These are phyloP conservation scores for Colletotrichum sp. DNA, from an alignment of 2,329 filamentous ascomycete species.

Conservation along the genomic window DNA sequence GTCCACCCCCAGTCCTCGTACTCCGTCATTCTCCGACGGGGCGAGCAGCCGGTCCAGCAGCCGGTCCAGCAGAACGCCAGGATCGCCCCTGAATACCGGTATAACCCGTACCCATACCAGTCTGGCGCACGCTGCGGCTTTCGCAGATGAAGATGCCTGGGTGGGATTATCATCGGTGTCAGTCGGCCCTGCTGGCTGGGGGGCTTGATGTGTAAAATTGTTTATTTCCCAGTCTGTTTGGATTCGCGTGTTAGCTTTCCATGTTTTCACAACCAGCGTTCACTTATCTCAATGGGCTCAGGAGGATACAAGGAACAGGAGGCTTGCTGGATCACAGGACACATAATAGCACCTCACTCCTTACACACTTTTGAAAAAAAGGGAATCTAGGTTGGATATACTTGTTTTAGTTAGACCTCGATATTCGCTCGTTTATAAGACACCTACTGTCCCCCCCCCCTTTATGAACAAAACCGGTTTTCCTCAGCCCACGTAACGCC, in stretches of 20 bases:
- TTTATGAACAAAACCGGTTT: background rate
- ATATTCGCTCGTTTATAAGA: background rate
- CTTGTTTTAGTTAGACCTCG: background rate
- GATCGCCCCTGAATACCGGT: background rate
- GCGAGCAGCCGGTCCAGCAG: background rate
- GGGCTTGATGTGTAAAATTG: background rate
- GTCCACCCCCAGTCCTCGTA: background rate
- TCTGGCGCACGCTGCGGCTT: background rate
- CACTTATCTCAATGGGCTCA: background rate
- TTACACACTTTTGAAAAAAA: background rate
- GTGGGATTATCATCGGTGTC: background rate
- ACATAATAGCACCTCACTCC: background rate
- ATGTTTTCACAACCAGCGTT: background rate
- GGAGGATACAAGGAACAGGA: background rate
- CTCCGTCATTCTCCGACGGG: background rate
- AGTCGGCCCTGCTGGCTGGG: background rate
- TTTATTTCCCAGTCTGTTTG: background rate
- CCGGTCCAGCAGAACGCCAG: background rate
- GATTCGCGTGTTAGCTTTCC: background rate
- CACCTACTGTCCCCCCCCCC: background rate
- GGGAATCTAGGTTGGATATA: background rate
- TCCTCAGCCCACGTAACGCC: background rate
- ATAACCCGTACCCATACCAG: background rate
- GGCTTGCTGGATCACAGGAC: slow-evolving; percentile 9
- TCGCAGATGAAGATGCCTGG: background rate